Base-by-base conservation (phyloP, 202 grass and related monocot species). In the Brachypodium distachyon region DNA sequence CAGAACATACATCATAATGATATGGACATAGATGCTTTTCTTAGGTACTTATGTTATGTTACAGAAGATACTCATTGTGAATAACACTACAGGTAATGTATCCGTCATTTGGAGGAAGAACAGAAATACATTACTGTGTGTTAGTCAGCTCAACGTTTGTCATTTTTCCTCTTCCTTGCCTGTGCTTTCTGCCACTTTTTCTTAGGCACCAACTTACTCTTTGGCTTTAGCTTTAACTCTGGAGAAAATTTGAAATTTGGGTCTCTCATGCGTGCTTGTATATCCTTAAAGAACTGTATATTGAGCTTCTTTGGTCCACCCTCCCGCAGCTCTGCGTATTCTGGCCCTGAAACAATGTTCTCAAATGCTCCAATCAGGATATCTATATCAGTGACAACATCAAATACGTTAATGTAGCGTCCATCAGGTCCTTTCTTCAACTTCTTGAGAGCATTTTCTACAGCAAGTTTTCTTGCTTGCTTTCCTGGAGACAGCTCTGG, bases 171-270 rank as follows among this genome's bases (percentile, higher is more conserved):
- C 77, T 85, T 89, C 51, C 89, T 98, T 9, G 96, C 50, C 77
- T 89, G 83, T 63, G 89, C 89, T 84, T 92, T 91, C 78, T 98
- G 96, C 96, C 96, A 98, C 76, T 95, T 98, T 83, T 95, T 98
- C 80, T 70, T 90, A 33, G 84, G 72, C 60, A 98, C 95, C 36
- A 90, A 74, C 52, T 95, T 95, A 52, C 70, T 95, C 77, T 98
- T 95, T 57, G 96, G 96, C 83, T 92, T 98, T 64, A 98, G 72
- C 77, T 94, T 98, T 44, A 98, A 53, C 82, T 98, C 91, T 17
- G 91, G 87, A 39, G 89, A 92, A 88, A 98, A 90, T 41, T 86
- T 90, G 78, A 95, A 98, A 90, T 86, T 95, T 46, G 89, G 89
- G 41, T 95, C 96, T 77, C 89, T 91, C 96, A 95, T 98, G 3